Conservation (phyloP, 1,139 yeast species). For the Meyerozyma guilliermondii region DNA sequence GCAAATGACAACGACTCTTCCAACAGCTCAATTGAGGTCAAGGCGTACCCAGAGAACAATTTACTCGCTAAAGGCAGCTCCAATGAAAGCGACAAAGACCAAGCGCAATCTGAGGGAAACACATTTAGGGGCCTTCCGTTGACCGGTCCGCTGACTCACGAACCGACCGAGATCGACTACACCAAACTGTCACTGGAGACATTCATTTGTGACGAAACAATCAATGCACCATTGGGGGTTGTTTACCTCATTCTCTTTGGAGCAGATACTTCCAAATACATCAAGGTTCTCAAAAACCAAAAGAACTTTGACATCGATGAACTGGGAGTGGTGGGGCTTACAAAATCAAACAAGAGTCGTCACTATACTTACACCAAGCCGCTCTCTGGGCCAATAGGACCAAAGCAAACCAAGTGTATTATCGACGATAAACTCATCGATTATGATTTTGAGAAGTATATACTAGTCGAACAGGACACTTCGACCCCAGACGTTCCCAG, state of each 20-base stretch:
- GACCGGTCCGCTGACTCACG: constrained; percentile 36
- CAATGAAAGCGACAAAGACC: constrained; percentile 1
- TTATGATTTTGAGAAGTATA: constrained; percentile 52
- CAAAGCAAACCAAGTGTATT: constrained; percentile 84
- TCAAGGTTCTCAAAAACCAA: constrained; percentile 55
- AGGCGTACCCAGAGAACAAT: constrained; percentile 1
- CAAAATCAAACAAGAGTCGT: constrained; percentile 36
- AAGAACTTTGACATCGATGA: constrained; percentile 66
- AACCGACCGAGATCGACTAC: constrained; percentile 36
- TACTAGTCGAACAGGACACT: constrained; percentile 62
- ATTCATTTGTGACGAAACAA: constrained; percentile 53
- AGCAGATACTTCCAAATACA: constrained; percentile 54
- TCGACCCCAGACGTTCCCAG: constrained; percentile 94
- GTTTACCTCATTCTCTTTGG: constrained; percentile 71
- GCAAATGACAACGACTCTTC: neutral
- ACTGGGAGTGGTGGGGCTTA: constrained; percentile 37
- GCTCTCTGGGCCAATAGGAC: constrained; percentile 79
- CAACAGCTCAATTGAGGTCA: neutral
- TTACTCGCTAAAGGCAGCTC: neutral
- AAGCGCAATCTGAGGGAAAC: constrained; percentile 3
- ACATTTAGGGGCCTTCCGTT: constrained; percentile 32
- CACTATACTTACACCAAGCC: constrained; percentile 76
- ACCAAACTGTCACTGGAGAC: constrained; percentile 56
- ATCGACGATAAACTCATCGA: constrained; percentile 68
- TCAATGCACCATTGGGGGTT: constrained; percentile 79